These are phyloP conservation scores for Komagataella pseudopastoris DNA, from an alignment of 805 yeast genomes.

Conservation along the genomic window DNA sequence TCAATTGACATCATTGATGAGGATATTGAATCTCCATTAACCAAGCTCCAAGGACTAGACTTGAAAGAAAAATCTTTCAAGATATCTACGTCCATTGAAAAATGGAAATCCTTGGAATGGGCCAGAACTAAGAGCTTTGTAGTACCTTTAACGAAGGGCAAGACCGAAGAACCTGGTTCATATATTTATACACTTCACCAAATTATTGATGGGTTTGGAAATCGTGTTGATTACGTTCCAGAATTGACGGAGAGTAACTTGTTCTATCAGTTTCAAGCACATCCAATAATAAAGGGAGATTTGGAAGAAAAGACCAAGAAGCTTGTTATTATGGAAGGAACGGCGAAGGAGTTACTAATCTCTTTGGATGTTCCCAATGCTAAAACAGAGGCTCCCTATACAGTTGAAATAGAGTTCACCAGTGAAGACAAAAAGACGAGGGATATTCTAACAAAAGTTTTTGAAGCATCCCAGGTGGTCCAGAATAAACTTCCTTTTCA, in stretches of 20 bases:
- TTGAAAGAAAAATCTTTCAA: slow-evolving; percentile 23
- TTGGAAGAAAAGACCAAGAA: slow-evolving; percentile 22
- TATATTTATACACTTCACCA: slow-evolving; percentile 43
- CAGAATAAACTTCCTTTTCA: slow-evolving; percentile 15
- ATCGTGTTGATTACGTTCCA: slow-evolving; percentile 29
- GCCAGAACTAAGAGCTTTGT: slow-evolving; percentile 14
- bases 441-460: slow-evolving; percentile 10
- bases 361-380: slow-evolving; percentile 6
- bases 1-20: slow-evolving; percentile 27
- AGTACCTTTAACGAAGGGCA: slow-evolving; percentile 14
- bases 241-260: slow-evolving; percentile 21
- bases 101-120: slow-evolving; percentile 9
- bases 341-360: slow-evolving; percentile 18
- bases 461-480: slow-evolving; percentile 7
- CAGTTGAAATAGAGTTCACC: slow-evolving; percentile 15
- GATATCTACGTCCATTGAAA: slow-evolving; percentile 9
- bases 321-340: slow-evolving; percentile 16
- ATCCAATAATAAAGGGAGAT: slow-evolving; percentile 39
- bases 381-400: slow-evolving; percentile 33
- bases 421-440: slow-evolving; percentile 1
- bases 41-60: not conserved
- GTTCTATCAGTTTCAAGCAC: slow-evolving; percentile 33
- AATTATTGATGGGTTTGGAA: slow-evolving; percentile 58
- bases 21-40: slow-evolving; percentile 34
- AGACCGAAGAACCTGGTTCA: slow-evolving; percentile 27